These are phyloP conservation scores for Amanita thiersii DNA, from an alignment of 768 basidiomycete genomes.

Conservation along the genomic window DNA sequence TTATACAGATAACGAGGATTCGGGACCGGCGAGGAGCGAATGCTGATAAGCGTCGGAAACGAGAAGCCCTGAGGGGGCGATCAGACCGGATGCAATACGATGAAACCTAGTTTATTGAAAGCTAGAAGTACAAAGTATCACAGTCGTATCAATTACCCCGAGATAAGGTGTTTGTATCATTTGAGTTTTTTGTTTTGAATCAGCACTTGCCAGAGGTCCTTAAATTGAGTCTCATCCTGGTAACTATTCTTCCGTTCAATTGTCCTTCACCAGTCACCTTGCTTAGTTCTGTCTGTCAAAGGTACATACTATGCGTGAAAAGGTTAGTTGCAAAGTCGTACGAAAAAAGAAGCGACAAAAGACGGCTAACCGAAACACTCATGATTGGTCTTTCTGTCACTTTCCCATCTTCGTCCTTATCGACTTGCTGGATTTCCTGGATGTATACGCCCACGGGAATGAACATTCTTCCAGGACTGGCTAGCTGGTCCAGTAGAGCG, in stretches of 20 bases:
- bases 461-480: slow-evolving; percentile 77
- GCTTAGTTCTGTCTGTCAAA: slow-evolving; percentile 52
- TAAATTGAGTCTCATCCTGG: no score
- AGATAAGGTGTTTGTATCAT: no score
- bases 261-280: slow-evolving; percentile 15
- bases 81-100: no score
- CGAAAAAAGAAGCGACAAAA: neutral
- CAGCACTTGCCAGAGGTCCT: no score
- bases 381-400: slow-evolving; percentile 63
- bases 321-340: slow-evolving; percentile 1
- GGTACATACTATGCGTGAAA: slow-evolving; percentile 49
- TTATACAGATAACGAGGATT: no score
- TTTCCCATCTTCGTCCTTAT: slow-evolving; percentile 66
- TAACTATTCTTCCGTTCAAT: neutral
- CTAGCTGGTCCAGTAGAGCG: slow-evolving; percentile 70
- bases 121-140: no score
- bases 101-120: no score
- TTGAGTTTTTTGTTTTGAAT: no score
- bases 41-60: no score
- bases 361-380: slow-evolving; percentile 66
- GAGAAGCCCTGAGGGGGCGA: no score
- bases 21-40: no score
- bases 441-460: slow-evolving; percentile 71
- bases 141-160: no score
- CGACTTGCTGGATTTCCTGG: slow-evolving; percentile 67